Percentiles rank a stretch among this genome's conserved stretches.
These are phyloP conservation scores for Pythium diclinum DNA, from an alignment of 352 stramenopile species.

Conservation along the genomic window DNA sequence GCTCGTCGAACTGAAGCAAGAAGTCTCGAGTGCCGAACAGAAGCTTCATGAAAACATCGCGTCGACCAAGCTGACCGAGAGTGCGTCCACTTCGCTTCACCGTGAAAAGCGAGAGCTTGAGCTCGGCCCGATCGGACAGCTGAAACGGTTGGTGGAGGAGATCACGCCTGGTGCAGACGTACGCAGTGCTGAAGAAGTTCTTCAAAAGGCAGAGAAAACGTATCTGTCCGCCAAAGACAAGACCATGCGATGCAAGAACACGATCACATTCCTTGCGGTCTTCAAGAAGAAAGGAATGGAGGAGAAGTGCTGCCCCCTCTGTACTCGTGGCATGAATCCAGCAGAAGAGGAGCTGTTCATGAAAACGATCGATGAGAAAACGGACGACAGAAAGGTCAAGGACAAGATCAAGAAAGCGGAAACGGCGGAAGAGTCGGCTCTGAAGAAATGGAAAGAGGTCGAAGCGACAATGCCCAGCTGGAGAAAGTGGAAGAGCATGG, in stretches of 20 bases:
- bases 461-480: constrained; percentile 63
- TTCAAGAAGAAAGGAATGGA: constrained; percentile 83
- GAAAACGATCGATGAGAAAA: constrained; percentile 67
- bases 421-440: constrained; percentile 36
- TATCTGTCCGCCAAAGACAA: constrained; percentile 85
- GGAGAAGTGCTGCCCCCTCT: constrained; percentile 79
- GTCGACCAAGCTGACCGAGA: constrained; percentile 48
- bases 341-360: constrained; percentile 61
- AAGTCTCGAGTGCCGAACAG: constrained; percentile 33
- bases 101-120: constrained; percentile 55
- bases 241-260: constrained; percentile 74
- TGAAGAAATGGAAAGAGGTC: constrained; percentile 57
- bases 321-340: constrained; percentile 52
- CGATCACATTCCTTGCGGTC: constrained; percentile 78
- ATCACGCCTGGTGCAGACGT: constrained; percentile 44
- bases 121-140: constrained; percentile 41
- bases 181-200: constrained; percentile 41
- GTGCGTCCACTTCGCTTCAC: constrained; percentile 35
- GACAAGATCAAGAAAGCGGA: constrained; percentile 79
- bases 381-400: constrained; percentile 65
- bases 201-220: constrained; percentile 50
- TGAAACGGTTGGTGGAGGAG: constrained; percentile 51
- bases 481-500: constrained; percentile 56
- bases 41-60: constrained; percentile 50
- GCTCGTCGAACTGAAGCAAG: constrained; percentile 28